These are phyloP conservation scores for Fraxinus sp. DNA, from an alignment of 305 asterid genomes.

Conservation along the genomic window DNA sequence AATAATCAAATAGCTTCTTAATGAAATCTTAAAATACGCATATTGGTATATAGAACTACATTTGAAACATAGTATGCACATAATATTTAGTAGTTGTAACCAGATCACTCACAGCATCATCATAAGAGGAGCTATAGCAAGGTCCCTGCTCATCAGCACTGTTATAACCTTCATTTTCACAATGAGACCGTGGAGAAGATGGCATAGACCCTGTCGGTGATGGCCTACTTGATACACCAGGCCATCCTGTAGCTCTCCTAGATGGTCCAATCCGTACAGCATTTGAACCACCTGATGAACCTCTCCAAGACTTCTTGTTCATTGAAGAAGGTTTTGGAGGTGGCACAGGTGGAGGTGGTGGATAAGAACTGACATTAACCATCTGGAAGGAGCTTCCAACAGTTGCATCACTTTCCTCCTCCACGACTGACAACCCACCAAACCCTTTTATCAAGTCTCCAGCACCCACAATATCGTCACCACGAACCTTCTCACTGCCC, in stretches of 20 bases:
- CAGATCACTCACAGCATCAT: conserved; percentile 72
- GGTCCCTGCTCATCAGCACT: conserved; percentile 92
- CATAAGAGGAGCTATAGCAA: conserved; percentile 65
- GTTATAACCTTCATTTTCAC: conserved; percentile 95
- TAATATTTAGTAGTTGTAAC: conserved; percentile 8
- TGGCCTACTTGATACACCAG: conserved; percentile 66
- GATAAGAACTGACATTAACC: conserved; percentile 59
- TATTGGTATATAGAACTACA: not conserved
- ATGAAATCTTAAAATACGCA: not conserved
- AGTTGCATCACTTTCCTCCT: conserved; percentile 52
- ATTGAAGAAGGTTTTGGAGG: conserved; percentile 75
- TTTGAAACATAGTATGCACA: not conserved
- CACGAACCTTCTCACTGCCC: conserved; percentile 38
- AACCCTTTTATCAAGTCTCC: conserved; percentile 43
- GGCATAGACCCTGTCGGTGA: conserved; percentile 91
- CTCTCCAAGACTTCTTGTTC: conserved; percentile 53
- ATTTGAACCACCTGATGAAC: conserved; percentile 48
- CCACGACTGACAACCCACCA: conserved; percentile 43
- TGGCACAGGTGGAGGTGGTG: conserved; percentile 97
- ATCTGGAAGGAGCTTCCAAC: conserved; percentile 55
- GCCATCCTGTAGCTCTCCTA: conserved; percentile 65
- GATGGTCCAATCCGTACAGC: conserved; percentile 57
- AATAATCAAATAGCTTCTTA: conserved; percentile 4
- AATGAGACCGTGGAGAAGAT: conserved; percentile 92
- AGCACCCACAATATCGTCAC: conserved; percentile 41